Evolutionary conservation across 192 early-diverging fungal genomes (phyloP).

Genomic region (Coemansia sp.): DNA sequence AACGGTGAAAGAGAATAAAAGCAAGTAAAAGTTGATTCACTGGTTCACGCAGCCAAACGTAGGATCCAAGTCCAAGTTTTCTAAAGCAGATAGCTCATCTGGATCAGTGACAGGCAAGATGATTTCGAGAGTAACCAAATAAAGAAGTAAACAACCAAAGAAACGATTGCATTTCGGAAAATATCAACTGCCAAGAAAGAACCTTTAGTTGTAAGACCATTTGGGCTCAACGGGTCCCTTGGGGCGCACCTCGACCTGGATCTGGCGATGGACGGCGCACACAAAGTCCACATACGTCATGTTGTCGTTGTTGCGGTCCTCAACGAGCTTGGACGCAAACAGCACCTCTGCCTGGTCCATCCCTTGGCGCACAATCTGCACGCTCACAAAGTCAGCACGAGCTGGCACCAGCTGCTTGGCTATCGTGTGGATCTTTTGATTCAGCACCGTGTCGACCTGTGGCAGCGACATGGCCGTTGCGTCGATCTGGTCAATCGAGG

Average conservation of each 20-base stretch:
- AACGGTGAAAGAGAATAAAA: too few species aligned
- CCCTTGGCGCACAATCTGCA: constrained; percentile 81
- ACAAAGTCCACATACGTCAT: constrained; percentile 94
- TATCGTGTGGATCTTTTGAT: constrained; percentile 64
- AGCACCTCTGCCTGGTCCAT: constrained; percentile 79
- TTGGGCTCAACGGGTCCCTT: constrained; percentile 41
- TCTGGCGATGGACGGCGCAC: constrained; percentile 82
- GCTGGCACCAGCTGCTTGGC: constrained; percentile 62
- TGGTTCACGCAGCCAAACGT: too few species aligned
- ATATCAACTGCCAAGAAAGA: too few species aligned
- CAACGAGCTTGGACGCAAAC: constrained; percentile 73
- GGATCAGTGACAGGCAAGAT: too few species aligned
- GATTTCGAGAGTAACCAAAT: too few species aligned
- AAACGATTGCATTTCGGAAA: too few species aligned
- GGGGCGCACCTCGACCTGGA: constrained; percentile 70
- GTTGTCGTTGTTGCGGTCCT: constrained; percentile 86
- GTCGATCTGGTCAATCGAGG: constrained; percentile 71
- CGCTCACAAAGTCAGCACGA: constrained; percentile 63
- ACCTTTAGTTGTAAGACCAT: constrained; percentile 40
- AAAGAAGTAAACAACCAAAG: too few species aligned
- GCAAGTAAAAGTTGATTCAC: too few species aligned
- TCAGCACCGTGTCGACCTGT: constrained; percentile 62
- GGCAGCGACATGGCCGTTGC: constrained; percentile 57
- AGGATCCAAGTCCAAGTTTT: too few species aligned
- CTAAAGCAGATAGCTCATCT: too few species aligned